Percentiles rank a stretch among this genome's conserved stretches.
phyloP scores from a whole-genome alignment of 2,329 filamentous ascomycete genomes.

The Thielaviopsis euricoi region DNA sequence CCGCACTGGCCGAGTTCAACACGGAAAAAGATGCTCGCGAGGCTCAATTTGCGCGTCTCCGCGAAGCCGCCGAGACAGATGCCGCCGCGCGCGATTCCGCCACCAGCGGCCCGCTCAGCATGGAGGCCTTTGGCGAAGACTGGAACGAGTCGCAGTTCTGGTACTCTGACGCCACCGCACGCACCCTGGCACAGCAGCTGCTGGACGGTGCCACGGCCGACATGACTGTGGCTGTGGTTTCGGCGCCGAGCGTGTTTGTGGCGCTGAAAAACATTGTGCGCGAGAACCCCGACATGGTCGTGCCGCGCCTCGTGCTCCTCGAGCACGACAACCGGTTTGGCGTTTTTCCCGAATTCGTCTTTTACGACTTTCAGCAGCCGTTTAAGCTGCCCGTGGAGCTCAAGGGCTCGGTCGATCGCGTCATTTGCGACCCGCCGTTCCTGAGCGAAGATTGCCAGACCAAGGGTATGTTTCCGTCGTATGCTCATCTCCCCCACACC shows the following conservation, averaged over 20 bases:
- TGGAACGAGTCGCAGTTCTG: slow-evolving; percentile 79
- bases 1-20: slow-evolving; percentile 59
- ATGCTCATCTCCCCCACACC: not conserved
- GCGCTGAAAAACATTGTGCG: slow-evolving; percentile 51
- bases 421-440: slow-evolving; percentile 67
- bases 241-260: slow-evolving; percentile 62
- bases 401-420: slow-evolving; percentile 47
- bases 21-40: slow-evolving; percentile 50
- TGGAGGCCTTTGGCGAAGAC: slow-evolving; percentile 61
- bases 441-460: slow-evolving; percentile 68
- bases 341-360: slow-evolving; percentile 57
- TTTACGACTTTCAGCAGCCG: slow-evolving; percentile 58
- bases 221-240: slow-evolving; percentile 51
- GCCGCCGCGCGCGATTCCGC: slow-evolving; percentile 13
- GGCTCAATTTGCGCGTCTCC: slow-evolving; percentile 52
- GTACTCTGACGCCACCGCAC: slow-evolving; percentile 61
- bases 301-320: slow-evolving; percentile 46
- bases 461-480: slow-evolving; percentile 36
- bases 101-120: slow-evolving; percentile 26
- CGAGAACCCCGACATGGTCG: slow-evolving; percentile 14
- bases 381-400: slow-evolving; percentile 46
- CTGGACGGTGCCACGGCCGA: slow-evolving; percentile 41
- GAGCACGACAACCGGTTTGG: slow-evolving; percentile 61
- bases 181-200: slow-evolving; percentile 44
- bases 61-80: slow-evolving; percentile 28